Evolutionary conservation across 345 rosid species (phyloP).

Genomic region (Erysimum cheiranthoides): DNA sequence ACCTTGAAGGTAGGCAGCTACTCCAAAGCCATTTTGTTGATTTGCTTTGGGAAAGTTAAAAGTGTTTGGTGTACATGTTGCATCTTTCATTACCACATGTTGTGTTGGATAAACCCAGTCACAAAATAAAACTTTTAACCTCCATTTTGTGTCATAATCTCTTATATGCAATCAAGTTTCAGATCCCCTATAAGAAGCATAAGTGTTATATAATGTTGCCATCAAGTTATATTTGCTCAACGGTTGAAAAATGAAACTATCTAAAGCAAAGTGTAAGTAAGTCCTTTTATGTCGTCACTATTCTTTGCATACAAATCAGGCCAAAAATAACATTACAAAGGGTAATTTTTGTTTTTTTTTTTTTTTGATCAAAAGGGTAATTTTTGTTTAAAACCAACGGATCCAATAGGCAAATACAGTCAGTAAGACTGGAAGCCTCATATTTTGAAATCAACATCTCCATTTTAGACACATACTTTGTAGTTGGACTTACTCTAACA

Average conservation of each 20-base stretch:
- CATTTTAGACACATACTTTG: not conserved
- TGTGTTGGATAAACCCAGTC: slow-evolving; percentile 16
- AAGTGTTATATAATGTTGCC: not conserved
- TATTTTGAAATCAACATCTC: too few species aligned
- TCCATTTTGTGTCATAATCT: slow-evolving; percentile 1
- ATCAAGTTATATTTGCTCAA: not conserved
- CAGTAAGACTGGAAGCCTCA: too few species aligned
- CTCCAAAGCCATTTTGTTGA: slow-evolving; percentile 11
- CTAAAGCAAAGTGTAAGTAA: not conserved
- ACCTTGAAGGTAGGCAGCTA: not conserved
- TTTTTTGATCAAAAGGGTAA: too few species aligned
- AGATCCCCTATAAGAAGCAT: not conserved
- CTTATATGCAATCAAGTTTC: slow-evolving; percentile 10
- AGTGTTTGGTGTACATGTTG: slow-evolving; percentile 13
- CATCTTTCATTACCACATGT: slow-evolving; percentile 12
- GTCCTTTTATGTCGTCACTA: not conserved
- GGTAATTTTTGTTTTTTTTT: too few species aligned
- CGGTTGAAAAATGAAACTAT: slow-evolving; percentile 15
- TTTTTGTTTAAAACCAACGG: not conserved
- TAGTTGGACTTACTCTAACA: not conserved
- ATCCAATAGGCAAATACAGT: too few species aligned
- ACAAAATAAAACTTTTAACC: not conserved
- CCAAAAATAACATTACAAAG: not conserved
- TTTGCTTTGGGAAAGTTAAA: not conserved
- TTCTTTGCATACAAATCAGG: not conserved